These are phyloP conservation scores for Botrytis paeoniae DNA, from an alignment of 2,329 filamentous ascomycete genomes.

Conservation along the genomic window DNA sequence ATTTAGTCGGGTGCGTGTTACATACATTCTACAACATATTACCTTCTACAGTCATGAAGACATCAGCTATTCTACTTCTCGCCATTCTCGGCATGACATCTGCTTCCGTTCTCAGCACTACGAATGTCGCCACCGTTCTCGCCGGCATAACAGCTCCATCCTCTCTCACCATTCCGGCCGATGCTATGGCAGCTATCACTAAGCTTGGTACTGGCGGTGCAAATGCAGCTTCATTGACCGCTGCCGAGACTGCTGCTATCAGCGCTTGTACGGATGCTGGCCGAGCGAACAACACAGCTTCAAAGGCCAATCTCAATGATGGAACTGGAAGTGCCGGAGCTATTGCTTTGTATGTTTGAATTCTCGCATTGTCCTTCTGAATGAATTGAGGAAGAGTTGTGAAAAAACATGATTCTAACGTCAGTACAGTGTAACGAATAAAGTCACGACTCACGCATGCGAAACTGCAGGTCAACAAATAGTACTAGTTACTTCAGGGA, in stretches of 20 bases:
- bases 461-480: slow-evolving; percentile 29
- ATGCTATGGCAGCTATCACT: slow-evolving; percentile 29
- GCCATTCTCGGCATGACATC: slow-evolving; percentile 21
- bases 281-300: slow-evolving; percentile 28
- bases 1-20: background rate
- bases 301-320: slow-evolving; percentile 24
- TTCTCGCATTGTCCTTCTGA: background rate
- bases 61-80: slow-evolving; percentile 18
- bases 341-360: slow-evolving; percentile 27
- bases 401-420: background rate
- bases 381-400: background rate
- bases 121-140: slow-evolving; percentile 29
- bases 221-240: slow-evolving; percentile 21
- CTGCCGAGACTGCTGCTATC: slow-evolving; percentile 27
- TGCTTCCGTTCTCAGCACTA: slow-evolving; percentile 28
- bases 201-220: slow-evolving; percentile 30
- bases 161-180: slow-evolving; percentile 26
- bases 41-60: slow-evolving; percentile 21
- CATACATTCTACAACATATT: slow-evolving; percentile 4
- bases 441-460: slow-evolving; percentile 28
- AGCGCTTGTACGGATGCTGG: slow-evolving; percentile 22
- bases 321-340: slow-evolving; percentile 26
- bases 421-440: slow-evolving; percentile 26
- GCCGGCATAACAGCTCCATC: slow-evolving; percentile 23
- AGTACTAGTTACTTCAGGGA: slow-evolving; percentile 13